Evolutionary conservation across 768 basidiomycete genomes (phyloP).

Genomic region (Chlorophyllum brunneum): DNA sequence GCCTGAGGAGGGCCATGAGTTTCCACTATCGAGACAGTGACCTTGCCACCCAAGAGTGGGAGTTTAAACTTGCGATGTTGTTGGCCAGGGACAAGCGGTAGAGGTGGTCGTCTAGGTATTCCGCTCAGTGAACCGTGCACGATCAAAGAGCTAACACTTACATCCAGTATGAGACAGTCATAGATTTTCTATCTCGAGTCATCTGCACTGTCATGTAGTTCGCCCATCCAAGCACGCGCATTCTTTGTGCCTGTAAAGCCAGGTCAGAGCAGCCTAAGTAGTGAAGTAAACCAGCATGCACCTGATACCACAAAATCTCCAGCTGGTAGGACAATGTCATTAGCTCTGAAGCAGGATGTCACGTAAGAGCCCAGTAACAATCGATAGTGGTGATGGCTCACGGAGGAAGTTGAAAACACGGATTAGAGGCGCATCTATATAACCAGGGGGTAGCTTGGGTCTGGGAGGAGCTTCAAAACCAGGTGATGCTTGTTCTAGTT

Average conservation of each 20-base stretch:
- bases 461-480: conserved; percentile 35
- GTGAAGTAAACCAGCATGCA: conserved; percentile 17
- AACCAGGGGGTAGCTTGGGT: conserved; percentile 53
- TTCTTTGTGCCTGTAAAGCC: conserved; percentile 53
- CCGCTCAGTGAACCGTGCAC: background rate
- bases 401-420: conserved; percentile 87
- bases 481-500: conserved; percentile 34
- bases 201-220: conserved; percentile 72
- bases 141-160: conserved; percentile 30
- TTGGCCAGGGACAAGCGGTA: conserved; percentile 25
- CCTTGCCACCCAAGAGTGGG: conserved; percentile 64
- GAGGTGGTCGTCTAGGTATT: conserved; percentile 24
- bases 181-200: conserved; percentile 58
- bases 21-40: conserved; percentile 70
- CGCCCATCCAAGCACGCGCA: conserved; percentile 85
- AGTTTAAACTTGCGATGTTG: conserved; percentile 35
- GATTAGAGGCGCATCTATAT: conserved; percentile 79
- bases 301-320: conserved; percentile 83
- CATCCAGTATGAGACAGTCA: conserved; percentile 89
- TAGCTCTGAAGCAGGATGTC: conserved; percentile 52
- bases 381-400: conserved; percentile 33
- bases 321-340: conserved; percentile 92
- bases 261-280: conserved; percentile 14
- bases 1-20: conserved; percentile 34
- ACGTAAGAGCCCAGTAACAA: background rate